phyloP scores from a whole-genome alignment of 768 basidiomycete species.

The Coprinopsis cinerea region DNA sequence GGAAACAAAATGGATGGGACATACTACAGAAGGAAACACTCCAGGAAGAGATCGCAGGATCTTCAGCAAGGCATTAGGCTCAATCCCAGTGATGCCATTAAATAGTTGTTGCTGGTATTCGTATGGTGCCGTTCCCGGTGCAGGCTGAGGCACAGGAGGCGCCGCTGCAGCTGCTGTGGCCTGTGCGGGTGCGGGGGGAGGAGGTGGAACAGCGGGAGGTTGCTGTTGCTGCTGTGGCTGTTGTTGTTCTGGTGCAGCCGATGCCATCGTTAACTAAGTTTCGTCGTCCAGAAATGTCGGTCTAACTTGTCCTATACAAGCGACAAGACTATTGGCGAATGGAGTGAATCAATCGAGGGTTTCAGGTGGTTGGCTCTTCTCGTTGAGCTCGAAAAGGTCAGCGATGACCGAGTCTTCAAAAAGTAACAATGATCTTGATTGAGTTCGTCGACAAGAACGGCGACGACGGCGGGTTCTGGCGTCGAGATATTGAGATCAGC shows the following conservation, averaged over 20 bases:
- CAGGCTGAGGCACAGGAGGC: conserved; percentile 19
- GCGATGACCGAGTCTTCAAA: conserved; percentile 1
- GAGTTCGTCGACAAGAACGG: not conserved
- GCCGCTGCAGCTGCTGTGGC: conserved; percentile 15
- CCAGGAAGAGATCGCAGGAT: conserved; percentile 51
- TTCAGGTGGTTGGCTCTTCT: not conserved
- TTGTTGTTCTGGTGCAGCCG: conserved; percentile 27
- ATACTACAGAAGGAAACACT: conserved; percentile 53
- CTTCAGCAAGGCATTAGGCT: conserved; percentile 52
- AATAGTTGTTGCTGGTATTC: conserved; percentile 24
- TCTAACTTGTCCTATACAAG: too few species aligned
- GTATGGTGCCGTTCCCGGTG: conserved; percentile 19
- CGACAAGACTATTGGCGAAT: not conserved
- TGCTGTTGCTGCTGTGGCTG: too few species aligned
- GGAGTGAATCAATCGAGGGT: not conserved
- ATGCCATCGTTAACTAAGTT: conserved; percentile 25
- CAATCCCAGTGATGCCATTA: conserved; percentile 31
- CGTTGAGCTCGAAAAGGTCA: not conserved
- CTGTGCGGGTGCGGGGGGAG: conserved; percentile 29
- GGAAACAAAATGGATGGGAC: conserved; percentile 5
- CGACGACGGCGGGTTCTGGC: not conserved
- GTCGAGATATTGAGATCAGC: conserved; percentile 12
- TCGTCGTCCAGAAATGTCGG: not conserved
- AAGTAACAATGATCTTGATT: not conserved
- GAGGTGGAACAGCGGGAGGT: too few species aligned